Evolutionary conservation across 352 stramenopile genomes (phyloP), one percentile per base, ranked within the genome.

Genomic region (Blastocystis sp.): DNA sequence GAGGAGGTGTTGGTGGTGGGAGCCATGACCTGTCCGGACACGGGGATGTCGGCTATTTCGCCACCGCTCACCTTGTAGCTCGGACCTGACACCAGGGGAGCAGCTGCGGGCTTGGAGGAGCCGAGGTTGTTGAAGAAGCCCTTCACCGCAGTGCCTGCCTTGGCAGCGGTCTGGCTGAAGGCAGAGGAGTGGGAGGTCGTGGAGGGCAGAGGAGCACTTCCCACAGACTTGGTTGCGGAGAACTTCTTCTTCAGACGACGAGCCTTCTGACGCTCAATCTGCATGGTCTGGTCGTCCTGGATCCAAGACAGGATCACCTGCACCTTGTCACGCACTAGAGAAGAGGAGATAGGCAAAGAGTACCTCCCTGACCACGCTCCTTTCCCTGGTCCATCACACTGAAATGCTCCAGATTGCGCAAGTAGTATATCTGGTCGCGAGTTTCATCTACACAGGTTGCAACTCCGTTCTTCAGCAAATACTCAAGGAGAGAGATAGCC

Each of bases 401-500:
- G 55, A 88, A 88, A 18, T 88, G 62, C 55, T 88, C 77, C 62
- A 88, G 63, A 64, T 64, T 88, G 66, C 77, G 77, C 62, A 88
- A 39, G 76, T 88, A 88, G 66, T 77, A 88, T 15, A 88, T 88
- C 43, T 88, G 62, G 39, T 88, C 77, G 26, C 77, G 62, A 8
- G 62, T 79, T 64, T 88, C 77, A 18, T 88, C 77, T 18, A 88
- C 77, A 29, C 62, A 88, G 18, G 62, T 76, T 2, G 77, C 62
- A 34, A 88, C 59, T 55, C 77, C 77, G 55, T 88, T 88, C 77
- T 88, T 88, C 43, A 88, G 45, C 4, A 88, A 26, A 77, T 88
- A 88, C 47, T 88, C 77, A 39, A 88, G 37, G 18, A 88, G 63
- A 15, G 77, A 76, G 43, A 88, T 55, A 7, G 77, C 77, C 77